Evolutionary conservation across 2,329 filamentous ascomycete genomes (phyloP).

Genomic region (Pseudophaeomoniella oleicola): DNA sequence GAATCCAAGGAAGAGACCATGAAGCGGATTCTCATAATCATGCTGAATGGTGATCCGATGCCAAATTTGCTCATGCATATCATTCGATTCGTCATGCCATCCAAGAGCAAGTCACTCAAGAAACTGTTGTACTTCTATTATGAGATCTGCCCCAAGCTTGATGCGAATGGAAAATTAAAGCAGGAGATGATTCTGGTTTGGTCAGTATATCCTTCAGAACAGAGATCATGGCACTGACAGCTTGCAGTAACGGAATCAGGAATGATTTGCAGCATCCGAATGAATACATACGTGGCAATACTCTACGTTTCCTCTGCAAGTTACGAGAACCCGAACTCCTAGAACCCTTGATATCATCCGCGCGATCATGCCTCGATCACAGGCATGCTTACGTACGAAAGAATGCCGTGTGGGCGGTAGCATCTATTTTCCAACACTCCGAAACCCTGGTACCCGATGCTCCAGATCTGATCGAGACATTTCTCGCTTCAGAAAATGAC

Average conservation of each 20-base stretch:
- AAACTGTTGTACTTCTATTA: constrained; percentile 99
- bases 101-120: constrained; percentile 90
- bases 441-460: constrained; percentile 90
- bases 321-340: constrained; percentile 90
- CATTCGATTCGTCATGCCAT: constrained; percentile 98
- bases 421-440: constrained; percentile 83
- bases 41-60: constrained; percentile 97
- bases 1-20: constrained; percentile 89
- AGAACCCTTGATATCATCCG: constrained; percentile 85
- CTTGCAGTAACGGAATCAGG: constrained; percentile 77
- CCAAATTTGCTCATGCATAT: constrained; percentile 96
- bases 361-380: constrained; percentile 84
- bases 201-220: constrained; percentile 36
- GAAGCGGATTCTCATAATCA: constrained; percentile 79
- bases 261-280: constrained; percentile 96
- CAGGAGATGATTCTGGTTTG: constrained; percentile 99
- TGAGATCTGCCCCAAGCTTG: constrained; percentile 94
- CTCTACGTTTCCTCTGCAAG: constrained; percentile 94
- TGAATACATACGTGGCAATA: constrained; percentile 96
- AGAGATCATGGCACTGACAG: constrained; percentile 2
- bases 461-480: constrained; percentile 75
- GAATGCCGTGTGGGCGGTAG: constrained; percentile 89
- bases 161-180: constrained; percentile 84
- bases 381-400: constrained; percentile 96
- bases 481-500: constrained; percentile 82